Percentiles rank a stretch among this genome's conserved stretches.
phyloP scores from a whole-genome alignment of 2,329 filamentous ascomycete genomes.

The Diaporthe ilicicola region DNA sequence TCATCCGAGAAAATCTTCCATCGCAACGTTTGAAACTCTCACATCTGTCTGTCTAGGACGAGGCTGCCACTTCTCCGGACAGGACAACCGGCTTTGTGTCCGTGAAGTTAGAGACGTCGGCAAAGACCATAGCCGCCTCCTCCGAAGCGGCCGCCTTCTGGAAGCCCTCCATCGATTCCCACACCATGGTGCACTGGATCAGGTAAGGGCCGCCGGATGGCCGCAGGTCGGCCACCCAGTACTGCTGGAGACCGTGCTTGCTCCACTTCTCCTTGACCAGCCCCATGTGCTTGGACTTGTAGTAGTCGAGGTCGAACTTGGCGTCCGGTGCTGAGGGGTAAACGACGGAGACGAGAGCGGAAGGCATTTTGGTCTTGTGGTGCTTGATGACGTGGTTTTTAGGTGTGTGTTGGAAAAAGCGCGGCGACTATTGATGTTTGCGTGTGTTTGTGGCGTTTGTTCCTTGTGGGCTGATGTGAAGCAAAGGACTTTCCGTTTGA shows the following conservation, averaged over 20 bases:
- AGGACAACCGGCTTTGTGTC: slow-evolving; percentile 34
- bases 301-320: slow-evolving; percentile 60
- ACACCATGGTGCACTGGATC: slow-evolving; percentile 44
- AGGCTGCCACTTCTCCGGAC: neutral
- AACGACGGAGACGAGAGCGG: slow-evolving; percentile 40
- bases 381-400: neutral
- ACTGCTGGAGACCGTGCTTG: slow-evolving; percentile 48
- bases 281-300: slow-evolving; percentile 55
- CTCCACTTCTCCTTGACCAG: slow-evolving; percentile 50
- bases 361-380: slow-evolving; percentile 24
- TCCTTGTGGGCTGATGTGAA: neutral
- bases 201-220: slow-evolving; percentile 35
- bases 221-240: slow-evolving; percentile 40
- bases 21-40: neutral
- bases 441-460: neutral
- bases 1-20: neutral
- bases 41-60: too few species aligned
- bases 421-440: too few species aligned
- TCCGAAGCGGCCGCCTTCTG: slow-evolving; percentile 31
- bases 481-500: fast-evolving
- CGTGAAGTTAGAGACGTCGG: slow-evolving; percentile 45
- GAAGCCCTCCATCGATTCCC: slow-evolving; percentile 40
- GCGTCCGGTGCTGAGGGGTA: slow-evolving; percentile 51
- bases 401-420: neutral
- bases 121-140: slow-evolving; percentile 38